phyloP scores from a whole-genome alignment of 2,329 filamentous ascomycete species.

The Fonsecaea pedrosoi region DNA sequence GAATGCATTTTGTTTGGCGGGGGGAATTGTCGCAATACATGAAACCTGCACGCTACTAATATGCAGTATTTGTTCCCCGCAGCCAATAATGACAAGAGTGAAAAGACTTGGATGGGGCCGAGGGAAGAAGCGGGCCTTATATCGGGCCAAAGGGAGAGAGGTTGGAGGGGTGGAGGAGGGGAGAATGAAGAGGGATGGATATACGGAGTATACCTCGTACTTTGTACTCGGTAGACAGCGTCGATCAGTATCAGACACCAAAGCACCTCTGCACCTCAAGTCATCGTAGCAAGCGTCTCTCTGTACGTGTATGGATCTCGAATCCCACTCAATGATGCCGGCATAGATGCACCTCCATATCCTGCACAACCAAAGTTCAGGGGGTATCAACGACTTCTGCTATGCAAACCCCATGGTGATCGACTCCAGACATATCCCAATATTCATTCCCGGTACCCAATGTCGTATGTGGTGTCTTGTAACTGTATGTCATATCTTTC shows the following conservation, averaged over 20 bases:
- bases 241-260: no score
- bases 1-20: constrained; percentile 11
- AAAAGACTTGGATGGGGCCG: not conserved
- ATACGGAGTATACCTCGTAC: no score
- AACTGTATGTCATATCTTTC: constrained; percentile 1
- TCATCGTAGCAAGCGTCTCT: no score
- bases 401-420: not conserved
- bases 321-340: no score
- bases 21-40: constrained; percentile 17
- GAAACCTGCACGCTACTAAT: not conserved
- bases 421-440: constrained; percentile 22
- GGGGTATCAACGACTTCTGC: not conserved
- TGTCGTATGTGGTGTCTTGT: not conserved
- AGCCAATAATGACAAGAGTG: constrained; percentile 9
- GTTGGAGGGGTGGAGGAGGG: not conserved
- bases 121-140: no score
- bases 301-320: no score
- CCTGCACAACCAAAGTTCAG: constrained; percentile 4
- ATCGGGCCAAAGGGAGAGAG: not conserved
- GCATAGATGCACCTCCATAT: not conserved
- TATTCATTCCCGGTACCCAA: constrained; percentile 19
- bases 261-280: no score
- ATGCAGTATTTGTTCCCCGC: constrained; percentile 4
- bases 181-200: no score
- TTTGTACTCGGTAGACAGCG: no score